Evolutionary conservation across 306 rosid species (phyloP).

Genomic region (Rubus parviflorus): DNA sequence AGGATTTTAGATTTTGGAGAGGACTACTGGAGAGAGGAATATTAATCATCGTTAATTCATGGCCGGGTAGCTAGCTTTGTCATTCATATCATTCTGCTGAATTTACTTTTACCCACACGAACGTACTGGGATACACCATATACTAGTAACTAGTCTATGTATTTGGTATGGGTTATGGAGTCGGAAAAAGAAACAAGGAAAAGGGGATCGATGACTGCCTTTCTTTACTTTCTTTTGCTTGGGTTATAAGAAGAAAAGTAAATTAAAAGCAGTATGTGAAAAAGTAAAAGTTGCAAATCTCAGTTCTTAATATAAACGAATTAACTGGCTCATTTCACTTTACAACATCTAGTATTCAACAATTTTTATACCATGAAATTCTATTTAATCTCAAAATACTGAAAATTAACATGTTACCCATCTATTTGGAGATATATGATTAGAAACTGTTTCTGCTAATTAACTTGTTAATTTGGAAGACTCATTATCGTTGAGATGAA

Average conservation of each 20-base stretch:
- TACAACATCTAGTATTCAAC: no score
- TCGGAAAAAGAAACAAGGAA: neutral
- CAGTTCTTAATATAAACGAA: neutral
- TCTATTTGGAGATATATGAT: no score
- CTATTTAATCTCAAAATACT: no score
- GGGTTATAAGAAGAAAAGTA: neutral
- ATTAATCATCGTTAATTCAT: neutral
- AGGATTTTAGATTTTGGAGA: neutral
- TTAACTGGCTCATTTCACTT: no score
- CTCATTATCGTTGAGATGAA: no score
- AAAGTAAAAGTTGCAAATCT: neutral
- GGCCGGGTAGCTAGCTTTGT: neutral
- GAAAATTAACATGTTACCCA: no score
- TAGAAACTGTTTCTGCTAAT: no score
- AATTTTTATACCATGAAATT: no score
- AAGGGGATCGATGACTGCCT: neutral
- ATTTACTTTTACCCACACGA: neutral
- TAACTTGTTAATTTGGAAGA: no score
- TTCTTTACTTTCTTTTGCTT: neutral
- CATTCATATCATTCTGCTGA: no score
- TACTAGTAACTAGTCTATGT: neutral
- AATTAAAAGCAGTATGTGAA: neutral
- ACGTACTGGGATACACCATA: neutral
- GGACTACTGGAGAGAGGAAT: neutral
- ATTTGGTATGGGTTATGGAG: neutral